Base-by-base conservation (phyloP, 1,284 basidiomycete species). In the Leccinum fallax region DNA sequence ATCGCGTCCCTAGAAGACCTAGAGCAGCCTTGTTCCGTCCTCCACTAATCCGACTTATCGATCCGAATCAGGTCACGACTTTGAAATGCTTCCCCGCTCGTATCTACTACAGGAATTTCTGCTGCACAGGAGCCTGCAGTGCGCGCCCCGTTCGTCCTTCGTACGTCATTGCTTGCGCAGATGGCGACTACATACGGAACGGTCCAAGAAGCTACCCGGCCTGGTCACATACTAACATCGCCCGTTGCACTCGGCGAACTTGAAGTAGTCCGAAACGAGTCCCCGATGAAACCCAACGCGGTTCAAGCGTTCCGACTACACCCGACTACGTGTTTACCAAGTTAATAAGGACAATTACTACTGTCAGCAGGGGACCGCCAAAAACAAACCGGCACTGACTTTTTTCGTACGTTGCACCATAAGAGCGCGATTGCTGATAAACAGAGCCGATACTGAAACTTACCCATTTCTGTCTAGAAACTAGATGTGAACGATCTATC, bases 1-100 rank as follows among this genome's bases (percentile, higher is more conserved):
- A 67, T 73, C 26, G 36, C 48, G 4, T 16, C 49, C 24, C 8
- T 62, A 1, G 63, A 64, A 30, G 59, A 63, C 2, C 24, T 54
- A 26, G 60, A 63, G 0, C 36, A 56, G 2, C 57, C 24, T 21
- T 11, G 7, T 28, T 53, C 21, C n/a, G 24, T 32, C 1, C 10
- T 61, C 11, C 38, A 43, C 38, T 40, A 9, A 13, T 40, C 38
- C 38, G 38, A n/a, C 8, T 40, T 40, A 40, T n/a, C 38, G n/a
- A 36, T 36, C 34, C 34, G 34, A 15, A 36, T 36, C 34, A 34
- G 34, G 13, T 34, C 0, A 13, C 34, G 34, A 34, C 11, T 34
- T 34, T 34, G 32, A 34, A 34, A 34, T 15, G 13, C 34, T 13
- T 36, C 34, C 1, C 13, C 34, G 34, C 34, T 15, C 34, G 38